Evolutionary conservation across 257 asterid genomes (phyloP), one percentile per base, ranked within the genome.

Genomic region (Coffea canephora): DNA sequence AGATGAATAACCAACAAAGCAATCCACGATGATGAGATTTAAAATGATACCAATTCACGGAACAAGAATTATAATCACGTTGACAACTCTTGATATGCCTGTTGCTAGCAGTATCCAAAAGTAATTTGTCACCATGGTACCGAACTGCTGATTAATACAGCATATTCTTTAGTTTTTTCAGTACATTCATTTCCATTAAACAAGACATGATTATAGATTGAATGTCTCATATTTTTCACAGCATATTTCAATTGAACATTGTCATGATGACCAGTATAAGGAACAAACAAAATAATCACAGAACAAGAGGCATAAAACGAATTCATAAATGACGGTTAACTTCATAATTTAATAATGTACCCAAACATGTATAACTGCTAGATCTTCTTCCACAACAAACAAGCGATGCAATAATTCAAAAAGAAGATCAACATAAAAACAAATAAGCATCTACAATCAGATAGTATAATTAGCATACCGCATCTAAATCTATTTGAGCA

Each of bases 401-500:
- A 50, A 21, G 73, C 46, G 62, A 50, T n/a, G 34, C 8, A 10
- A 73, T 16, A 49, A 13, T 71, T 64, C 59, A 64, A 46, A 76
- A 14, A 36, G 50, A 73, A 18, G 39, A 55, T 49, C 39, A 48
- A 57, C 49, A 25, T 67, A 5, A 62, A 46, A 79, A 57, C n/a
- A 62, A 71, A 31, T 45, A 4, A 25, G 46, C 69, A 79, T 70
- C 61, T 12, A 0, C 34, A 31, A 31, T 31, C 9, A 49, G 72
- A 46, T 9, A 27, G 76, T 73, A 77, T 54, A 71, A 43, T 21
- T 41, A 69, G 45, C 93, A 82, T 92, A 94, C 99, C 89, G 97
- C 98, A 87, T 95, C 98, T 79, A 95, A 90, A 85, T 95, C 98
- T 73, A 95, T 87, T 88, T 95, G 96, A 80, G 99, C 97, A 88